Evolutionary conservation across 441 rosid species (phyloP).

Genomic region (Cnidoscolus chayamansa): DNA sequence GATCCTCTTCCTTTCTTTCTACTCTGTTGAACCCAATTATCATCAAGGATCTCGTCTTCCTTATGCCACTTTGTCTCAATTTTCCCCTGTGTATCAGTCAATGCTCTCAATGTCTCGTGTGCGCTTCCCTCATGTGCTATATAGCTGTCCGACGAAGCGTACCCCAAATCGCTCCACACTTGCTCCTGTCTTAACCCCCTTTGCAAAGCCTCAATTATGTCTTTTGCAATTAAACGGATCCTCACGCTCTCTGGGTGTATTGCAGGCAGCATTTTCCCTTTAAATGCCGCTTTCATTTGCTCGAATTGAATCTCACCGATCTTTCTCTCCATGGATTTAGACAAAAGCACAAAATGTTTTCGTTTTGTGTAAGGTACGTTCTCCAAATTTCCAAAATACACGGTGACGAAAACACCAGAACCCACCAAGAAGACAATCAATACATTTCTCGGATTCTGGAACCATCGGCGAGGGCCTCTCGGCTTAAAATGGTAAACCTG

Average conservation of each 20-base stretch:
- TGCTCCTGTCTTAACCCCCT: conserved; percentile 67
- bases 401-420: conserved; percentile 57
- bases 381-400: conserved; percentile 72
- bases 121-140: conserved; percentile 30
- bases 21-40: conserved; percentile 67
- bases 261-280: conserved; percentile 74
- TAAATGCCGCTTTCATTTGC: conserved; percentile 47
- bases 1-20: conserved; percentile 58
- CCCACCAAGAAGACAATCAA: conserved; percentile 50
- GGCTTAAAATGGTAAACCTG: conserved; percentile 67
- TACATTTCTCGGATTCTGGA: conserved; percentile 55
- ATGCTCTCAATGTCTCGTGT: conserved; percentile 41
- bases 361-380: conserved; percentile 82
- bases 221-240: conserved; percentile 63
- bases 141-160: conserved; percentile 50
- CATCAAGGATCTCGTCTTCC: conserved; percentile 86
- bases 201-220: conserved; percentile 71
- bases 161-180: conserved; percentile 65
- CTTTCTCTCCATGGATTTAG: conserved; percentile 58
- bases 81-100: conserved; percentile 42
- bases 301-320: conserved; percentile 70
- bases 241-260: conserved; percentile 83
- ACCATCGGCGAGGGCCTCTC: conserved; percentile 65
- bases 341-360: conserved; percentile 72
- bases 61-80: conserved; percentile 46